Percentiles rank a stretch among this genome's conserved stretches.
phyloP scores from a whole-genome alignment of 225 moss, liverwort and hornwort genomes.

The Physcomitrium patens region DNA sequence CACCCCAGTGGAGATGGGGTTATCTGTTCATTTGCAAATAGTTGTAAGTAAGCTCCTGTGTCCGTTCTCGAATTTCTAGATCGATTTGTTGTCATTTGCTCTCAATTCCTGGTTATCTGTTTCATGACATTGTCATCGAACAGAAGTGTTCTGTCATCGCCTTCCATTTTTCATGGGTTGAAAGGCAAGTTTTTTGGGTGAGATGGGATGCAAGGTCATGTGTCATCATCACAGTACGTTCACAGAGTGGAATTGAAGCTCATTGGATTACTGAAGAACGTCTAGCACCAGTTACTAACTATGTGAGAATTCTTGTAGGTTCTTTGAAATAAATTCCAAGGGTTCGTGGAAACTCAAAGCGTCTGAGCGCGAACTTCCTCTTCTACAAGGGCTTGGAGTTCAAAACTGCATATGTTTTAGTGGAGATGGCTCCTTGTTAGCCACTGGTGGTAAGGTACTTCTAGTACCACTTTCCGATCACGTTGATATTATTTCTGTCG shows the following conservation, averaged over 20 bases:
- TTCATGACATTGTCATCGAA: not conserved
- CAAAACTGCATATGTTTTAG: slow-evolving; percentile 74
- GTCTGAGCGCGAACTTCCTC: slow-evolving; percentile 53
- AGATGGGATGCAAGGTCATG: not conserved
- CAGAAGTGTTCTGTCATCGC: not conserved
- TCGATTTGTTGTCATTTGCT: not conserved
- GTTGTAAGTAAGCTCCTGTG: slow-evolving; percentile 65
- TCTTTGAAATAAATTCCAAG: slow-evolving; percentile 53
- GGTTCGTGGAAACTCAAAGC: slow-evolving; percentile 54
- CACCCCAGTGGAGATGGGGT: slow-evolving; percentile 77
- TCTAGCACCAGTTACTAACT: not conserved
- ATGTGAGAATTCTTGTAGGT: slow-evolving; percentile 44
- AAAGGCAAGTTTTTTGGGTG: not conserved
- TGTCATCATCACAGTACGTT: no score
- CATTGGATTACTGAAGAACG: not conserved
- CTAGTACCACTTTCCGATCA: not conserved
- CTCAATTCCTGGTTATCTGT: not conserved
- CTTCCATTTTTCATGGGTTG: not conserved
- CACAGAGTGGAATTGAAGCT: not conserved
- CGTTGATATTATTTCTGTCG: not conserved
- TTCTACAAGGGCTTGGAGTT: slow-evolving; percentile 60
- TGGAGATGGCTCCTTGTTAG: slow-evolving; percentile 72
- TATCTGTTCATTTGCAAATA: slow-evolving; percentile 61
- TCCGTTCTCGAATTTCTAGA: not conserved
- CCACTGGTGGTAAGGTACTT: slow-evolving; percentile 80